Base-by-base conservation (phyloP, 805 yeast genomes). In the Isabelozyma pseudorhagii region DNA sequence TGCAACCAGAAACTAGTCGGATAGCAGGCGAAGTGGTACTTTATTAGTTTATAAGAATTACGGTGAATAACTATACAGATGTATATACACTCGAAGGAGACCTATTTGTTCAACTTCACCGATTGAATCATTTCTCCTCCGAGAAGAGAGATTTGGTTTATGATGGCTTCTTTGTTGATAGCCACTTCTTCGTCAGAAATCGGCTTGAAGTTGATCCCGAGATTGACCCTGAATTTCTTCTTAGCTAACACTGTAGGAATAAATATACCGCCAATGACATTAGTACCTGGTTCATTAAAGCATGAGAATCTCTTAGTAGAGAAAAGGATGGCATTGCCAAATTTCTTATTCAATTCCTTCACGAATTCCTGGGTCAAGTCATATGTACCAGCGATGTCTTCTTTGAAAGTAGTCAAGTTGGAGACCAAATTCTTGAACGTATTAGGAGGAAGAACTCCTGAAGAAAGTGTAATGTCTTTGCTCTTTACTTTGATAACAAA, bases 231-330 rank as follows among this genome's bases (percentile, higher is more conserved):
- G 72, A 90, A 91, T 65, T 84, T 87, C 62, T 82, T 80, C 52
- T 80, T 79, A 15, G 74, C 69, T 52, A 80, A 67, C 38, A 79
- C 77, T 4, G 78, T 67, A 2, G 97, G 96, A 46, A 87, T 82
- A 71, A 93, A 84, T 44, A 94, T 69, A 2, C 97, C 97, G 18
- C 92, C 80, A 45, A 93, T 80, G 7, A 85, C 84, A 57, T 83
- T 83, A 46, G 74, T 74, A 8, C 85, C 82, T n/a, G 73, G 66
- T 6, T 80, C 78, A 46, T 77, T 75, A 49, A 81, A 68, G n/a
- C 81, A 81, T 11, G 79, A 70, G 59, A 74, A 82, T 55, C 72
- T 76, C 50, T 79, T 79, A 42, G 81, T 75, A 31, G 94, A 90
- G 61, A 94, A 82, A 3, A 92, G 75, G 43, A 90, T 75, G 15